These are phyloP conservation scores for Persicaria tinctoria DNA, from an alignment of 148 eudicot genomes.

Conservation along the genomic window DNA sequence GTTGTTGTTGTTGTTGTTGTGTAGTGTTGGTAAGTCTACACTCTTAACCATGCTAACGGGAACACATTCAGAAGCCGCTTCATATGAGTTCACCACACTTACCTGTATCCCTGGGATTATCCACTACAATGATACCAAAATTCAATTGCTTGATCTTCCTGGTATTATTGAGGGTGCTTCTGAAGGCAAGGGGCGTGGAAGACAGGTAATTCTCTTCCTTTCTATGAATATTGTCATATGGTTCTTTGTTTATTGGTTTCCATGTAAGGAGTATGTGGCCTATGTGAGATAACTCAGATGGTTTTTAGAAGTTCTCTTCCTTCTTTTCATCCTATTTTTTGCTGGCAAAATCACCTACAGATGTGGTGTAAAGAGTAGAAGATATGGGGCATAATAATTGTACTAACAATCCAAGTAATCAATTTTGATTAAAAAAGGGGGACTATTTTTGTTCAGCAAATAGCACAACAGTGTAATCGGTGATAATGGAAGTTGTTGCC, in stretches of 20 bases:
- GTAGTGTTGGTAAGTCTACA: conserved; percentile 97
- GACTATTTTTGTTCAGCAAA: neutral
- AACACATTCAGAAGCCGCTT: conserved; percentile 97
- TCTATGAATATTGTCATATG: neutral
- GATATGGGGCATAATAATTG: neutral
- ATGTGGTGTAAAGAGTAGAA: neutral
- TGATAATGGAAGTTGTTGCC: neutral
- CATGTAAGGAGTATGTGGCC: neutral
- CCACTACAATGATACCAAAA: conserved; percentile 92
- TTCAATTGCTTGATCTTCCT: conserved; percentile 98
- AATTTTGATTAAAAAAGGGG: neutral
- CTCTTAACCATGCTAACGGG: conserved; percentile 92
- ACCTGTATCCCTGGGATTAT: conserved; percentile 98
- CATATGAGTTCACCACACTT: conserved; percentile 98
- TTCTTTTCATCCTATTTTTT: neutral
- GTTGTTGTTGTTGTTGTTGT: neutral
- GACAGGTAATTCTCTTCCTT: conserved; percentile 54
- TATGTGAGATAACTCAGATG: neutral
- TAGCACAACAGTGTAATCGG: neutral
- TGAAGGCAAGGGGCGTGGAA: conserved; percentile 99
- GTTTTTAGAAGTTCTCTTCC: neutral
- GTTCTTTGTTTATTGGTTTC: neutral
- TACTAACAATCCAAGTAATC: neutral
- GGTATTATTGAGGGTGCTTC: conserved; percentile 99
- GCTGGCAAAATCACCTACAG: neutral